A percentile compares a stretch with the other conserved stretches of the same genome.
These are phyloP conservation scores for Plasmodium malariae DNA, from an alignment of 169 alveolate genomes.

Conservation along the genomic window DNA sequence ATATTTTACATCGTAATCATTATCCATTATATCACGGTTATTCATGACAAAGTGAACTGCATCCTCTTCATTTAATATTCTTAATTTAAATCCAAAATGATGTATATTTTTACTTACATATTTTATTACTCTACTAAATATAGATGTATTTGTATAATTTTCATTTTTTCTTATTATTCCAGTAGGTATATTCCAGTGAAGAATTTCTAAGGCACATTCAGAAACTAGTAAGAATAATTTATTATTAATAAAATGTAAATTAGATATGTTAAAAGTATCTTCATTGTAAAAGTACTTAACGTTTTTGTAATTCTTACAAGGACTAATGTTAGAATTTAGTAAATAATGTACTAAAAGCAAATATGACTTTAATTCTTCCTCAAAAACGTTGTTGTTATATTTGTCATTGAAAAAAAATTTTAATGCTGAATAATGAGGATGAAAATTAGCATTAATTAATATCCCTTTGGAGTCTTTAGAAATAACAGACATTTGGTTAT, in stretches of 20 bases:
- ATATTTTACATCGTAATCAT: constrained; percentile 26
- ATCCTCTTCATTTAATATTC: constrained; percentile 10
- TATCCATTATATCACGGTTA: neutral
- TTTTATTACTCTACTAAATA: constrained; percentile 24
- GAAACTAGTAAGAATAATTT: constrained; percentile 27
- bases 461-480: constrained; percentile 12
- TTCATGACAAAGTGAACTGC: constrained; percentile 29
- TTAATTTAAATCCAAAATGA: constrained; percentile 37
- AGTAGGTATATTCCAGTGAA: constrained; percentile 52
- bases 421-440: constrained; percentile 46
- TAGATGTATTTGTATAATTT: neutral
- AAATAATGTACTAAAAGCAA: constrained; percentile 35
- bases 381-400: constrained; percentile 6
- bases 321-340: constrained; percentile 59
- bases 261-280: constrained; percentile 40
- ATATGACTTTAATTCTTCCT: constrained; percentile 51
- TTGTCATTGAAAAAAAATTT: constrained; percentile 34
- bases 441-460: constrained; percentile 36
- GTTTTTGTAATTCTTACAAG: constrained; percentile 46
- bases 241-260: constrained; percentile 23
- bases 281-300: constrained; percentile 37
- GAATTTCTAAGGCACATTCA: constrained; percentile 45
- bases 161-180: constrained; percentile 62
- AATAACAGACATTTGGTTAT: neutral
- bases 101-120: constrained; percentile 12